Conservation (phyloP, 2,329 filamentous ascomycete species). For the Sporothrix brunneoviolacea region DNA sequence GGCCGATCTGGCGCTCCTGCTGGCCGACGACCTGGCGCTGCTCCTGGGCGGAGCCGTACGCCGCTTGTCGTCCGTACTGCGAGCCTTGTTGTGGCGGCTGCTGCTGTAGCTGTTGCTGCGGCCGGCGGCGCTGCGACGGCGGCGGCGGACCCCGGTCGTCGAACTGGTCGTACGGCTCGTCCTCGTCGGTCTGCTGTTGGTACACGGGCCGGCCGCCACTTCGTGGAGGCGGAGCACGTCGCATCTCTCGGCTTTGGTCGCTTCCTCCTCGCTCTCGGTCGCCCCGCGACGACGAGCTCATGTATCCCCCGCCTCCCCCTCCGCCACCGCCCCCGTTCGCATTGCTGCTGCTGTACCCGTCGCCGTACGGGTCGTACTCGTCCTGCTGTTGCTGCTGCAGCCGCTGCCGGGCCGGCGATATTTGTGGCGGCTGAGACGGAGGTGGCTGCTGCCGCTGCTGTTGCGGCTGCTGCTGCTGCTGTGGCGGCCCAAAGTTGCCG, state of each 20-base stretch:
- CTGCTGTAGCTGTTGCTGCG: slow-evolving; percentile 19
- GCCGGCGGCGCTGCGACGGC: slow-evolving; percentile 10
- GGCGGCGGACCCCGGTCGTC: slow-evolving; percentile 16
- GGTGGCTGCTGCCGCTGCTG: neutral
- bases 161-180: slow-evolving; percentile 9
- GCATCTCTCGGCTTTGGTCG: slow-evolving; percentile 4
- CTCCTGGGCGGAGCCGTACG: too few relatives aligned
- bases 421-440: neutral
- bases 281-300: slow-evolving; percentile 10
- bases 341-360: slow-evolving; percentile 36
- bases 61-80: slow-evolving; percentile 5
- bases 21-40: neutral
- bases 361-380: slow-evolving; percentile 46
- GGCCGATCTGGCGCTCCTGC: slow-evolving; percentile 44
- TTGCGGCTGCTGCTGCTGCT: slow-evolving; percentile 11
- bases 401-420: neutral
- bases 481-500: slow-evolving; percentile 34
- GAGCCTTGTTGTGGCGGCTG: slow-evolving; percentile 21
- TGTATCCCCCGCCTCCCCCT: slow-evolving; percentile 26
- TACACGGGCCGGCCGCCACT: slow-evolving; percentile 9
- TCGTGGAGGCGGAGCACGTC: slow-evolving; percentile 18
- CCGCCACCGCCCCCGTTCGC: slow-evolving; percentile 30
- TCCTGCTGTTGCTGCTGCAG: slow-evolving; percentile 27
- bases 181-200: slow-evolving; percentile 7
- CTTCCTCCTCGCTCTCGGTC: neutral